A percentile compares a stretch with the other conserved stretches of the same genome.
phyloP scores from a whole-genome alignment of 768 basidiomycete genomes.

The Scleroderma citrinum region DNA sequence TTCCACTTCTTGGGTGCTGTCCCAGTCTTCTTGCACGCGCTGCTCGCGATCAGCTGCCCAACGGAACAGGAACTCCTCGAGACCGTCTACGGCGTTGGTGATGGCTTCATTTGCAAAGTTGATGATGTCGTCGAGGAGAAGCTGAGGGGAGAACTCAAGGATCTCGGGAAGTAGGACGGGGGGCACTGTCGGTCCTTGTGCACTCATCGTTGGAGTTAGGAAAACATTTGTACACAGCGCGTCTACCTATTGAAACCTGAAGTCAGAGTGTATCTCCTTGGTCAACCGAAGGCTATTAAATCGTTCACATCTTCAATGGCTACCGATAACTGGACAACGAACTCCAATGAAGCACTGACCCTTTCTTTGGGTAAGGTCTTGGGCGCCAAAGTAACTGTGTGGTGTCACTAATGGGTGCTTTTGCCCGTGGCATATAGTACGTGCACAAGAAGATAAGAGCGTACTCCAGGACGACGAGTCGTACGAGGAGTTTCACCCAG shows the following conservation, averaged over 20 bases:
- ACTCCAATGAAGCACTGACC: conserved; percentile 71
- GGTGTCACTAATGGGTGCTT: neutral
- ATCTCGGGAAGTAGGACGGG: conserved; percentile 63
- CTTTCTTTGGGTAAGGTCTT: conserved; percentile 60
- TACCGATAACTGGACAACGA: conserved; percentile 60
- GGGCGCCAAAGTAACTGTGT: neutral
- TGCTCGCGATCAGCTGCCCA: conserved; percentile 67
- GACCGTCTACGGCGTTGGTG: conserved; percentile 68
- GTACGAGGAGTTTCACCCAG: conserved; percentile 70
- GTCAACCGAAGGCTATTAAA: neutral
- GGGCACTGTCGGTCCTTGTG: conserved; percentile 27
- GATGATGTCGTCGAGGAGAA: conserved; percentile 81
- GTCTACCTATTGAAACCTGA: too few relatives aligned
- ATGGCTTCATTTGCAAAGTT: conserved; percentile 79
- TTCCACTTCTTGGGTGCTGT: conserved; percentile 63
- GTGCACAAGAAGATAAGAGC: conserved; percentile 61
- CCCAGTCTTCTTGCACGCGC: conserved; percentile 42
- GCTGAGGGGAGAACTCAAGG: conserved; percentile 79
- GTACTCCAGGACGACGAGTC: conserved; percentile 49
- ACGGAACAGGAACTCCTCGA: conserved; percentile 70
- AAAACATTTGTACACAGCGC: too few relatives aligned
- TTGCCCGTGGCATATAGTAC: conserved; percentile 40
- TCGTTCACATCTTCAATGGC: conserved; percentile 12
- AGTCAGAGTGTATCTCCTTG: neutral
- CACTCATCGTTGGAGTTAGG: conserved; percentile 19